A percentile compares a stretch with the other conserved stretches of the same genome.
phyloP scores from a whole-genome alignment of 345 rosid genomes.

The Dipteronia sinensis region DNA sequence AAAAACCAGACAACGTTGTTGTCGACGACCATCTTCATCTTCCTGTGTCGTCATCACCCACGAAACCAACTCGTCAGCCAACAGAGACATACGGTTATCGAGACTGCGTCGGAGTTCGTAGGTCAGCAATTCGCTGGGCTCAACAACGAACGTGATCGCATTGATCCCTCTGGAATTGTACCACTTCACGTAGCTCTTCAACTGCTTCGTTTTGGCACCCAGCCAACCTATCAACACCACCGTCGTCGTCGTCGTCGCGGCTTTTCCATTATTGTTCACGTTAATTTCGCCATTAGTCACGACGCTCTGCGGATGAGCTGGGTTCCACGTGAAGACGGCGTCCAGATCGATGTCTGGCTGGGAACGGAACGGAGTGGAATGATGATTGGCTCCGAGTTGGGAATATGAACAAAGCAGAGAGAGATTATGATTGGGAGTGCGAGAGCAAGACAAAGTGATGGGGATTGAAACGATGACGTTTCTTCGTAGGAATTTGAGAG shows the following conservation, averaged over 20 bases:
- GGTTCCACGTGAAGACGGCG: constrained; percentile 45
- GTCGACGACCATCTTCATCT: constrained; percentile 62
- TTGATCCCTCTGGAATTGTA: constrained; percentile 71
- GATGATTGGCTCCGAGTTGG: constrained; percentile 12
- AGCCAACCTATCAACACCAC: constrained; percentile 92
- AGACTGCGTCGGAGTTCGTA: constrained; percentile 55
- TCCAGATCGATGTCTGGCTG: constrained; percentile 24
- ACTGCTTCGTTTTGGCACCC: constrained; percentile 73
- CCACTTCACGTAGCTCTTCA: constrained; percentile 81
- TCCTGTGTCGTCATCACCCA: constrained; percentile 48
- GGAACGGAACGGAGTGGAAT: constrained; percentile 31
- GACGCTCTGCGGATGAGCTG: constrained; percentile 36
- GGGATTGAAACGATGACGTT: constrained; percentile 20
- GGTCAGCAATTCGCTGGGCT: constrained; percentile 53
- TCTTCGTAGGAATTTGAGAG: constrained; percentile 9
- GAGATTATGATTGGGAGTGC: constrained; percentile 27
- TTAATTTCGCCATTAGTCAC: constrained; percentile 19
- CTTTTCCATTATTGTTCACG: constrained; percentile 13
- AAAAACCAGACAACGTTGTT: constrained; percentile 54
- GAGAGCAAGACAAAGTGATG: not conserved
- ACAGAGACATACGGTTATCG: constrained; percentile 46
- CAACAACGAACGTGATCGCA: constrained; percentile 69
- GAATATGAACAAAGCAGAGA: constrained; percentile 24
- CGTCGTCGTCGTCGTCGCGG: not conserved
- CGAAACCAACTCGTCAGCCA: constrained; percentile 49